Base-by-base conservation (phyloP, 345 rosid species). In the Boechera stricta region DNA sequence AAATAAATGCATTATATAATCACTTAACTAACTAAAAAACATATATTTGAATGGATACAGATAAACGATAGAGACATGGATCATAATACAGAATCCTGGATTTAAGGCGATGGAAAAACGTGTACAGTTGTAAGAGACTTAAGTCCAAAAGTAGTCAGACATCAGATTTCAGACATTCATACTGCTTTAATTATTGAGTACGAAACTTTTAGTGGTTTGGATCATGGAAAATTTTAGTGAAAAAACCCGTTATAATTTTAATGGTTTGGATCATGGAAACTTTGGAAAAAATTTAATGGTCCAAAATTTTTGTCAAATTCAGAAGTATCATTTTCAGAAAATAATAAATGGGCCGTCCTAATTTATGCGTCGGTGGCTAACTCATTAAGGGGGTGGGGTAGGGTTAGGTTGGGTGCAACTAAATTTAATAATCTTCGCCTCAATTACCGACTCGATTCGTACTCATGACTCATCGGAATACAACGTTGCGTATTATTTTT, bases 351-450 rank as follows among this genome's bases (percentile, higher is more conserved):
- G 64, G 18, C 75, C 70, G 58, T 69, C 70, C 69, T 42, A 61
- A 61, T 76, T 69, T 76, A 76, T 61, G 4, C 1, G 75, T 52
- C 80, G 80, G 80, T 69, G 69, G 48, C 32, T 61, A 32, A 69
- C 29, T 76, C 53, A 28, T 49, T 3, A 38, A 16, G 51, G 2
- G 33, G 79, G 18, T 66, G 53, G 79, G 73, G 73, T 67, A 75
- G 18, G 26, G 73, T 75, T 75, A 59, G 65, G 79, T 67, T 16
- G 44, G 73, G 67, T 67, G 72, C 67, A 36, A 53, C 73, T 24
- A 45, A 66, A 57, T 45, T 75, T 67, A 75, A 16, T 26, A 57
- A 35, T 75, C 60, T 2, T 24, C 41, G 78, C 78, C 72, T 33
- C 49, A 57, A 56, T 66, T 36, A 15, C 28, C 21, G 48, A 44